A percentile compares a stretch with the other conserved stretches of the same genome.
These are phyloP conservation scores for Solanum rostratum DNA, from an alignment of 257 asterid species.

Conservation along the genomic window DNA sequence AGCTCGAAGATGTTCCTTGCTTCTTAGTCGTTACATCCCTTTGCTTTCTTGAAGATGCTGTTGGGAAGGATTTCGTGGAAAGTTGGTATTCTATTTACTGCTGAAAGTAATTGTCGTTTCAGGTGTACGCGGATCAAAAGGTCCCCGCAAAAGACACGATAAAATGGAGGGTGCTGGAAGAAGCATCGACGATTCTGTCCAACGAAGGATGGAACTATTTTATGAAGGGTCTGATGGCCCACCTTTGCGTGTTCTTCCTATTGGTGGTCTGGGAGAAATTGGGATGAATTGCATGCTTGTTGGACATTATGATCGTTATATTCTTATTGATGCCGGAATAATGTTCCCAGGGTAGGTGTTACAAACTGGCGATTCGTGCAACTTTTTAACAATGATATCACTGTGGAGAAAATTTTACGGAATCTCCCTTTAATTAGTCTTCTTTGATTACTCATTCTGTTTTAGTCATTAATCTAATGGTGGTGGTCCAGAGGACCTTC, in stretches of 20 bases:
- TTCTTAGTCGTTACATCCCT: background rate
- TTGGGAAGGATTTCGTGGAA: background rate
- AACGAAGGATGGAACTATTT: constrained; percentile 93
- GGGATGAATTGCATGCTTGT: constrained; percentile 99
- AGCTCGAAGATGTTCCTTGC: background rate
- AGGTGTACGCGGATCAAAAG: constrained; percentile 49
- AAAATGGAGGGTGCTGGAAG: constrained; percentile 77
- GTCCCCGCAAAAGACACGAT: constrained; percentile 41
- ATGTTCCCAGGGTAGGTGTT: constrained; percentile 92
- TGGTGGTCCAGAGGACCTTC: background rate
- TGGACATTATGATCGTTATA: constrained; percentile 89
- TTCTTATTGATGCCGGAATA: constrained; percentile 92
- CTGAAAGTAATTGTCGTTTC: background rate
- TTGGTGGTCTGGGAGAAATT: constrained; percentile 97
- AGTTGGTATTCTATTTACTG: background rate
- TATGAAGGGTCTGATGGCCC: constrained; percentile 97
- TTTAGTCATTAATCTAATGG: background rate
- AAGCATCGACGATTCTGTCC: constrained; percentile 93
- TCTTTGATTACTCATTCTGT: background rate
- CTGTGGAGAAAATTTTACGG: background rate
- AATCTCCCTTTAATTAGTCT: background rate
- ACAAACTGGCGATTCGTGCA: background rate
- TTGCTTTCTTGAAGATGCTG: background rate
- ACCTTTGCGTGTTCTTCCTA: constrained; percentile 83
- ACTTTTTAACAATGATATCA: background rate